A percentile compares a stretch with the other conserved stretches of the same genome.
Conservation (phyloP, 345 rosid genomes). For the Syzygium aromaticum region DNA sequence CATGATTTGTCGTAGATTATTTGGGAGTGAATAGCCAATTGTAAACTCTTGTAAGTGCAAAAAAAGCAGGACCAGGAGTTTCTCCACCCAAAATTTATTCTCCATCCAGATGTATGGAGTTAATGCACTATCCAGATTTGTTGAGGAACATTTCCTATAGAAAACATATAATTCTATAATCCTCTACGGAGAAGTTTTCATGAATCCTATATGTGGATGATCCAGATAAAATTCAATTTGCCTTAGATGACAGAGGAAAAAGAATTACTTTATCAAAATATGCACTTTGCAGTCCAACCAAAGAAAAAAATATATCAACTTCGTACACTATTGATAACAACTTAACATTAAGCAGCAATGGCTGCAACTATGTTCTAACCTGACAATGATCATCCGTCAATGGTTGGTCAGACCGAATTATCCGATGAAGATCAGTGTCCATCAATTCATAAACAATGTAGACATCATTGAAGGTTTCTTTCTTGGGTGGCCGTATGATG, state of each 20-base stretch:
- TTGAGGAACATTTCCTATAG: background rate
- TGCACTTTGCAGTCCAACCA: background rate
- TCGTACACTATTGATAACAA: background rate
- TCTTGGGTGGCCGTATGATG: conserved; percentile 63
- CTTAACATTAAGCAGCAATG: background rate
- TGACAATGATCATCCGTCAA: conserved; percentile 72
- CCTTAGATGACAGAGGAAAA: background rate
- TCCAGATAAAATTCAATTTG: background rate
- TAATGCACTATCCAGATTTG: background rate
- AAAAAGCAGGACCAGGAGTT: background rate
- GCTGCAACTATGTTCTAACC: conserved; percentile 16
- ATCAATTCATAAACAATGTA: conserved; percentile 68
- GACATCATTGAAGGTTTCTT: conserved; percentile 69
- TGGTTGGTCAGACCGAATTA: conserved; percentile 51
- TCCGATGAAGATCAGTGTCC: conserved; percentile 83
- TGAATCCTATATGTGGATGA: background rate
- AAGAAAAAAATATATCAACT: background rate
- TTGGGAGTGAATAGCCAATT: background rate
- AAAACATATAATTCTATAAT: background rate
- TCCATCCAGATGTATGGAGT: background rate
- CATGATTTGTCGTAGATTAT: background rate
- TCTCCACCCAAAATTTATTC: background rate
- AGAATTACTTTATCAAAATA: background rate
- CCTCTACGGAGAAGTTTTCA: background rate
- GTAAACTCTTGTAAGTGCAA: background rate